Base-by-base conservation (phyloP, 352 stramenopile species). In the Globisporangium barbulae region DNA sequence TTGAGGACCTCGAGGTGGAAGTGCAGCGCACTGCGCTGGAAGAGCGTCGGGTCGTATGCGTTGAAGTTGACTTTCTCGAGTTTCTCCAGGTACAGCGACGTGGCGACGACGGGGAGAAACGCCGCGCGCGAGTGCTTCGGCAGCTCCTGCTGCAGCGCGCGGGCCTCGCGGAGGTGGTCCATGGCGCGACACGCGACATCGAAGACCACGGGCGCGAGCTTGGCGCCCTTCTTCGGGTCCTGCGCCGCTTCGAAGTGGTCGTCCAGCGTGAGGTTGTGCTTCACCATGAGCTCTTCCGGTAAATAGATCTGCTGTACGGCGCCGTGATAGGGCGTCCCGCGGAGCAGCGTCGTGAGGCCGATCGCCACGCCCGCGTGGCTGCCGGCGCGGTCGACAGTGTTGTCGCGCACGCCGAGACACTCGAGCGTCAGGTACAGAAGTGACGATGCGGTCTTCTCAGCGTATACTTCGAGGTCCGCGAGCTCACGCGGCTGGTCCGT, bases 381-480 rank as follows among this genome's bases (percentile, higher is more conserved):
- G 6, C 90, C 91, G 5, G 85, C 89, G 33, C 85, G 78, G 62
- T 97, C 89, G 10, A 85, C 86, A 5, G 64, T 74, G 52, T 88
- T 71, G 53, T 96, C 81, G 17, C 83, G 76, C 37, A 97, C 70
- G 33, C 78, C 84, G 1, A 96, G 67, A 55, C 88, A 90, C 65
- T 98, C 91, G 21, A 98, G 76, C 39, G 85, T 93, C 28, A 98
- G 69, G 68, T 97, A 97, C 48, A 97, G 57, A 41, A 98, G 63
- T 37, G 87, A 97, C n/a, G 88, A 83, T 0, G 91, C 90, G 1
- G 91, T 97, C 63, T 92, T 85, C 50, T 98, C 90, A 0, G 88
- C 78, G 60, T 97, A 97, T 1, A 76, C 49, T 68, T 97, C 91
- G 17, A 98, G 59, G 17, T 97, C 84, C 4, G 64, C 63, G 21